phyloP scores from a whole-genome alignment of 208 protist genomes.

The Trypanosoma congolense region DNA sequence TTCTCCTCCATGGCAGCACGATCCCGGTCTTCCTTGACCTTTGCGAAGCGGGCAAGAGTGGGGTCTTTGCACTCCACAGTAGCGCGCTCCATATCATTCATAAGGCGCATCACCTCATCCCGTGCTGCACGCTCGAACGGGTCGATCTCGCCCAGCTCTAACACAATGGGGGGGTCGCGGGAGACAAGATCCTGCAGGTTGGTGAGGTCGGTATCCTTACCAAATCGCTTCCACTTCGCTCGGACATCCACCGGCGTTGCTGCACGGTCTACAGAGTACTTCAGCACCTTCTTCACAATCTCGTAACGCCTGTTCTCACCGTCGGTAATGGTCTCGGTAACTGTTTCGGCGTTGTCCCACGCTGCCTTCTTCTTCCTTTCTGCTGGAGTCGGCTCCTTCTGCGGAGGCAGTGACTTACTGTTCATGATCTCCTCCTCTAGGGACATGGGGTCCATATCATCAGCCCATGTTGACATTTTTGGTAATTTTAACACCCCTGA shows the following conservation, averaged over 20 bases:
- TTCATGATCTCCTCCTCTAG: constrained; percentile 10
- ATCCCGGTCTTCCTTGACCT: constrained; percentile 38
- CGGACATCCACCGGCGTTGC: constrained; percentile 49
- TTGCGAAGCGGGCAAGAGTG: constrained; percentile 33
- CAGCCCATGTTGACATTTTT: constrained; percentile 38
- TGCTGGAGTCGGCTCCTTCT: constrained; percentile 17
- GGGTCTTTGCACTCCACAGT: constrained; percentile 59
- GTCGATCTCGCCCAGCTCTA: constrained; percentile 78
- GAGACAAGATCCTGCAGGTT: constrained; percentile 40
- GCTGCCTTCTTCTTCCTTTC: constrained; percentile 30
- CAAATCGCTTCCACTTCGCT: constrained; percentile 44
- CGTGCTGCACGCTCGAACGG: constrained; percentile 67
- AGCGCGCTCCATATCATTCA: constrained; percentile 50
- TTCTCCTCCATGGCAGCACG: constrained; percentile 12
- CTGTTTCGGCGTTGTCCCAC: constrained; percentile 55
- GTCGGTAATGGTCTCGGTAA: constrained; percentile 34
- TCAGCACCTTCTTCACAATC: constrained; percentile 61
- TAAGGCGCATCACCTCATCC: constrained; percentile 66
- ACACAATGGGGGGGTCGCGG: constrained; percentile 54
- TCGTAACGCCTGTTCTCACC: constrained; percentile 55
- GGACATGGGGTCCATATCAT: constrained; percentile 40
- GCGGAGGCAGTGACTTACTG: background rate
- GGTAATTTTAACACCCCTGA: constrained; percentile 25
- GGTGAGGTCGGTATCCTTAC: constrained; percentile 38
- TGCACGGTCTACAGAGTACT: constrained; percentile 51